phyloP scores from a whole-genome alignment of 2,329 filamentous ascomycete genomes.

The Lachnellula willkommii region DNA sequence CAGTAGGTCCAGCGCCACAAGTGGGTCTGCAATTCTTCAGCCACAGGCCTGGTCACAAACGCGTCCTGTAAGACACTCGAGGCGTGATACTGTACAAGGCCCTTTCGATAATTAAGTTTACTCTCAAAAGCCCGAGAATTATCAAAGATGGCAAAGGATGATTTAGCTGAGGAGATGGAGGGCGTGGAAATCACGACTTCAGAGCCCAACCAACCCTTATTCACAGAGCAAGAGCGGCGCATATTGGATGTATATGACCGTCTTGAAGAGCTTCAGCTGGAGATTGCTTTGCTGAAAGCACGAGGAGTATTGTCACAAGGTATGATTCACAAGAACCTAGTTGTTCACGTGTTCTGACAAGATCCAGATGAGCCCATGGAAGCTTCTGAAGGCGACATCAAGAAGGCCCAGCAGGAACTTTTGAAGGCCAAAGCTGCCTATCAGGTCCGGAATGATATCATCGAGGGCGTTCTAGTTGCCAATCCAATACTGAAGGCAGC shows the following conservation, averaged over 20 bases:
- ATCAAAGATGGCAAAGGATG: constrained; percentile 4
- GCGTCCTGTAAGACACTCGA: neutral
- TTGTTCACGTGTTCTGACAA: constrained; percentile 16
- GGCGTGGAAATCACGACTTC: constrained; percentile 20
- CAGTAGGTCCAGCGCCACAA: neutral
- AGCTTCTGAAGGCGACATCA: constrained; percentile 47
- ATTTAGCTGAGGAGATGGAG: constrained; percentile 21
- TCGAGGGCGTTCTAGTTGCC: constrained; percentile 63
- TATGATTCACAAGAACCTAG: constrained; percentile 10
- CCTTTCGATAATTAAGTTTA: neutral
- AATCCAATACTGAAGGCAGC: constrained; percentile 75
- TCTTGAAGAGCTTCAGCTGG: constrained; percentile 64
- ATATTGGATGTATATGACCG: constrained; percentile 67
- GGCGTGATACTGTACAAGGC: neutral
- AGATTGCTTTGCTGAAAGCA: constrained; percentile 60
- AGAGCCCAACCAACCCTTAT: constrained; percentile 36
- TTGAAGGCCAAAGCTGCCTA: constrained; percentile 67
- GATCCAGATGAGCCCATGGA: constrained; percentile 21
- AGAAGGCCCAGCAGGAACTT: constrained; percentile 55
- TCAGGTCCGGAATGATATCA: constrained; percentile 62
- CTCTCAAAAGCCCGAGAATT: neutral
- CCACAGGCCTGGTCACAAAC: neutral
- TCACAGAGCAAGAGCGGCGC: constrained; percentile 62
- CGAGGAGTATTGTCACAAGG: constrained; percentile 30
- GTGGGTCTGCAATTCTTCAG: neutral